Percentiles rank a stretch among this genome's conserved stretches.
Evolutionary conservation across 768 basidiomycete species (phyloP).

Genomic region (Phylloporus rhodoxanthus): DNA sequence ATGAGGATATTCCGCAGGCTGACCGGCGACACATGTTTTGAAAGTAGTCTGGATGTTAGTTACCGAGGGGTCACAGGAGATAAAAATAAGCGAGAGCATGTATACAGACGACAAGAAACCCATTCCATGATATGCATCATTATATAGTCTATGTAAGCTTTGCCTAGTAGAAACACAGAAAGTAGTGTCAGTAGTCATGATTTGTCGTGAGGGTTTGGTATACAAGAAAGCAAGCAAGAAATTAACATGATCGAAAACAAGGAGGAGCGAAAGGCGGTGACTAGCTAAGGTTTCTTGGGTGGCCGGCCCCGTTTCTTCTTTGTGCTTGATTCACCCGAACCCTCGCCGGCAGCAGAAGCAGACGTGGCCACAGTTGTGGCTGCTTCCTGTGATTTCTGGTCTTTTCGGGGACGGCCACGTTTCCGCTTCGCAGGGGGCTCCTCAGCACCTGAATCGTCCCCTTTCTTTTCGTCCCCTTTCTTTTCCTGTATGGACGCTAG

Average conservation of each 20-base stretch:
- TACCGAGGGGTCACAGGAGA: constrained; percentile 24
- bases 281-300: constrained; percentile 37
- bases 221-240: constrained; percentile 35
- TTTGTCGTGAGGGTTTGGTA: constrained; percentile 31
- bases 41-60: constrained; percentile 14
- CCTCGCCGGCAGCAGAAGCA: constrained; percentile 28
- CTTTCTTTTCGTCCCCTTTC: constrained; percentile 35
- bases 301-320: constrained; percentile 76
- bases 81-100: constrained; percentile 29
- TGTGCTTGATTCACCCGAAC: constrained; percentile 42
- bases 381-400: constrained; percentile 42
- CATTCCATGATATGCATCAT: constrained; percentile 24
- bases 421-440: constrained; percentile 56
- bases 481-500: constrained; percentile 23
- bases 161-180: constrained; percentile 31
- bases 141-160: constrained; percentile 33
- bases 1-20: constrained; percentile 30
- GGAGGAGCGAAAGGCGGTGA: constrained; percentile 2
- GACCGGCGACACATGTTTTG: constrained; percentile 22
- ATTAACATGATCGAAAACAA: constrained; percentile 24
- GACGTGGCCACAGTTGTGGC: constrained; percentile 33
- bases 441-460: constrained; percentile 44
- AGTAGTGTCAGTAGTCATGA: constrained; percentile 33
- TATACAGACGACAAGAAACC: constrained; percentile 20
- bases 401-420: constrained; percentile 71